These are phyloP conservation scores for Saccharomycopsis babjevae DNA, from an alignment of 805 yeast species.

Conservation along the genomic window DNA sequence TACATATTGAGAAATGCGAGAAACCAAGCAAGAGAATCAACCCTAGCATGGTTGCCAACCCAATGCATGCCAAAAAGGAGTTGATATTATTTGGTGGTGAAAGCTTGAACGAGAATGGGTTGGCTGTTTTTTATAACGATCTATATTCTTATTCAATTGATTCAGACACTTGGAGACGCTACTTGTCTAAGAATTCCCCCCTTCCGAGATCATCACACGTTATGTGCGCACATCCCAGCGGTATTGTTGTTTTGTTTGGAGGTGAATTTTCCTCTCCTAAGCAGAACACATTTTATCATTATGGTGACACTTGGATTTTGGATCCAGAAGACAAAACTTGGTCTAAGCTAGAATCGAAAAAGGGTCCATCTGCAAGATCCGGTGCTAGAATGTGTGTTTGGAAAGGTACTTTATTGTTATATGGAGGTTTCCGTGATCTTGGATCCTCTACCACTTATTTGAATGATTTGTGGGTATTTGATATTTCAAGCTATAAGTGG, in stretches of 20 bases:
- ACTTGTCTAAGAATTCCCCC: slow-evolving; percentile 78
- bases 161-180: slow-evolving; percentile 69
- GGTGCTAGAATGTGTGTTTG: slow-evolving; percentile 87
- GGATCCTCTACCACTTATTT: slow-evolving; percentile 77
- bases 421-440: slow-evolving; percentile 90
- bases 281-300: slow-evolving; percentile 90
- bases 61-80: slow-evolving; percentile 67
- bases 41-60: slow-evolving; percentile 65
- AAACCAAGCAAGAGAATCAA: slow-evolving; percentile 66
- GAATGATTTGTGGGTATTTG: slow-evolving; percentile 87
- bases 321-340: slow-evolving; percentile 82
- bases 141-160: slow-evolving; percentile 63
- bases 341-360: slow-evolving; percentile 72
- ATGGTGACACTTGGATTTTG: slow-evolving; percentile 91
- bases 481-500: slow-evolving; percentile 85
- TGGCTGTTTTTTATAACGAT: slow-evolving; percentile 73
- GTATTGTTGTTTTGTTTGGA: slow-evolving; percentile 78
- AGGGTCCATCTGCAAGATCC: slow-evolving; percentile 76
- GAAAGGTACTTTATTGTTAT: slow-evolving; percentile 80
- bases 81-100: slow-evolving; percentile 89
- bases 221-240: slow-evolving; percentile 87
- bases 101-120: slow-evolving; percentile 34
- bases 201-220: slow-evolving; percentile 90
- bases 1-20: slow-evolving; percentile 45
- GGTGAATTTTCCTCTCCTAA: slow-evolving; percentile 97